phyloP scores from a whole-genome alignment of 2,329 filamentous ascomycete species.

The Aspergillus puulaauensis region DNA sequence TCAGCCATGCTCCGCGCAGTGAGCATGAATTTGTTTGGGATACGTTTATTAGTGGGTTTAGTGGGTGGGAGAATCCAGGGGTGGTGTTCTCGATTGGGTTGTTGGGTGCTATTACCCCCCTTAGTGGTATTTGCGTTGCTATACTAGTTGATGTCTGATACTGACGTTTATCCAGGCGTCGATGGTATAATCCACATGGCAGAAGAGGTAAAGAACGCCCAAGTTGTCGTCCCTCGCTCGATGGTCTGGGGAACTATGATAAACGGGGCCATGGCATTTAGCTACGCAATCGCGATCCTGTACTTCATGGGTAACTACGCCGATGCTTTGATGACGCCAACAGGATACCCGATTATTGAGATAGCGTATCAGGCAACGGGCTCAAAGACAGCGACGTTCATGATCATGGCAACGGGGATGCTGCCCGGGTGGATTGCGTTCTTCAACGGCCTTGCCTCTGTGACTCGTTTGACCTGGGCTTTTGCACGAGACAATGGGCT shows the following conservation, averaged over 20 bases:
- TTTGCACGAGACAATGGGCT: conserved; percentile 46
- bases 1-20: conserved; percentile 22
- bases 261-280: conserved; percentile 47
- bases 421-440: conserved; percentile 21
- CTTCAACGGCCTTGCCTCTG: conserved; percentile 30
- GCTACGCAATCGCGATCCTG: conserved; percentile 41
- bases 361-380: conserved; percentile 51
- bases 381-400: conserved; percentile 40
- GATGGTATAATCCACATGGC: conserved; percentile 38
- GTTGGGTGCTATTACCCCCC: not conserved
- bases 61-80: not conserved
- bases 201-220: conserved; percentile 50
- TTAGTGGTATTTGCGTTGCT: not conserved
- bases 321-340: conserved; percentile 37
- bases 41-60: conserved; percentile 20
- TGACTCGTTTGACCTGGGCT: conserved; percentile 43
- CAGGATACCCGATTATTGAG: conserved; percentile 50
- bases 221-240: conserved; percentile 45
- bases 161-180: conserved; percentile 15
- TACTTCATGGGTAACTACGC: conserved; percentile 44
- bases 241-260: conserved; percentile 47
- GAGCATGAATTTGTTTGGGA: conserved; percentile 23
- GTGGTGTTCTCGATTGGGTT: not conserved
- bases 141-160: too few relatives aligned
- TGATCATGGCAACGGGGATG: conserved; percentile 40